Base-by-base conservation (phyloP, 2,329 filamentous ascomycete species). In the Podosphaera xanthii region DNA sequence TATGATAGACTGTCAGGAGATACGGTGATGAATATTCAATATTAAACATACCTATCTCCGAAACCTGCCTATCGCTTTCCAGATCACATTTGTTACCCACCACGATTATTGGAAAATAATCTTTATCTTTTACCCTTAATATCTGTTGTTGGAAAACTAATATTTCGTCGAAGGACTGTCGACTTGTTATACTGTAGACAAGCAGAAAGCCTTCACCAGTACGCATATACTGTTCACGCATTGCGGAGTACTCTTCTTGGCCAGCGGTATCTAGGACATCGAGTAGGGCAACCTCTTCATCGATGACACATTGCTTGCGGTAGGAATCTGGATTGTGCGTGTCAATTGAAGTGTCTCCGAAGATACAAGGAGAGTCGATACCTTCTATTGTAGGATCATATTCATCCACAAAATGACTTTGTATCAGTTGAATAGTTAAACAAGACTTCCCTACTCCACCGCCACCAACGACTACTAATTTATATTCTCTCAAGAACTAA, bases 21-120 rank as follows among this genome's bases (percentile, higher is more conserved):
- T 22, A 22, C 22, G 22, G 22, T 22, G 22, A 22, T 22, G 22
- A 1, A 22, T 22, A 22, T 22, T 22, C 36, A 40, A 40, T 34
- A 34, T 56, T 50, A 62, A 59, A 74, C 82, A 64, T 79, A 95
- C 91, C 91, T 81, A 94, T 84, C 75, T 85, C 84, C 64, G 87
- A 86, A 61, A 98, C 92, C 68, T 91, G 86, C 69, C 92, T 82
- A 74, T 98, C 91, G 67, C 78, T 77, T 69, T 96, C 91, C 71
- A 98, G 76, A 87, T 98, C 92, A 75, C 91, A 96, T 79, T 98
- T 98, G 81, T 98, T 98, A 67, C 89, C 92, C 49, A 97, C 92
- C 53, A 98, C 87, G 60, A 97, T 95, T 77, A 98, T 97, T 67
- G 92, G 92, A 77, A 98, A 98, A 73, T 96, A 95, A 75, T 98